Conservation (phyloP, 139 green algal genomes). For the Trebouxia sp. region DNA sequence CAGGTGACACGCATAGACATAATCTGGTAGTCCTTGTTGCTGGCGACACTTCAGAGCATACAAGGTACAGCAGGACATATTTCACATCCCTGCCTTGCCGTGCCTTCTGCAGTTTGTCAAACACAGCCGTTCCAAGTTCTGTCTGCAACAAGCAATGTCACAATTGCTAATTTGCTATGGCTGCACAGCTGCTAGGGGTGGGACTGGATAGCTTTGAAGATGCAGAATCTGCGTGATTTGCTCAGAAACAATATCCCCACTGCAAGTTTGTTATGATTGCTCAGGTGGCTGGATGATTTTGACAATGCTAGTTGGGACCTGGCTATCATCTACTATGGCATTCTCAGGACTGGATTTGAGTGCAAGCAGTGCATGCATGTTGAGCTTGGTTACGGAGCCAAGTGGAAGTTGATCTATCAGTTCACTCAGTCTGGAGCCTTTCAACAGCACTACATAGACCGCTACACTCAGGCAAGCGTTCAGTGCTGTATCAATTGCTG, state of each 20-base stretch:
- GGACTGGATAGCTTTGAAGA: too few species aligned
- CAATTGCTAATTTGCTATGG: not conserved
- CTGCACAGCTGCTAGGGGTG: not conserved
- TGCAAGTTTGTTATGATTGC: not conserved
- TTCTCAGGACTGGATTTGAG: not conserved
- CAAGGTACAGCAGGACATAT: too few species aligned
- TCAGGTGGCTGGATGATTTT: not conserved
- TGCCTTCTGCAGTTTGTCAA: not conserved
- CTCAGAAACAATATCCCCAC: not conserved
- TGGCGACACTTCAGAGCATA: conserved; percentile 12
- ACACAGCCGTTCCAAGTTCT: not conserved
- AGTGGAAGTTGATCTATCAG: conserved; percentile 24
- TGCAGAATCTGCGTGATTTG: not conserved
- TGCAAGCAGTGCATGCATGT: conserved; percentile 18
- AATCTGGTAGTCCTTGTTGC: conserved; percentile 22
- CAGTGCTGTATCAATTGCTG: not conserved
- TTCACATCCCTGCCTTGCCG: not conserved
- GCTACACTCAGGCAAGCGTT: not conserved
- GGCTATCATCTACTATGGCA: conserved; percentile 20
- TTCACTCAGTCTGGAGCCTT: conserved; percentile 16
- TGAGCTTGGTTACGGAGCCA: not conserved
- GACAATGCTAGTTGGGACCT: conserved; percentile 8
- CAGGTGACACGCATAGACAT: conserved; percentile 22
- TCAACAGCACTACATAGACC: not conserved
- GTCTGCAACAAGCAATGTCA: not conserved